These are phyloP conservation scores for Coemansia sp. DNA, from an alignment of 192 early-diverging fungal genomes.

Conservation along the genomic window DNA sequence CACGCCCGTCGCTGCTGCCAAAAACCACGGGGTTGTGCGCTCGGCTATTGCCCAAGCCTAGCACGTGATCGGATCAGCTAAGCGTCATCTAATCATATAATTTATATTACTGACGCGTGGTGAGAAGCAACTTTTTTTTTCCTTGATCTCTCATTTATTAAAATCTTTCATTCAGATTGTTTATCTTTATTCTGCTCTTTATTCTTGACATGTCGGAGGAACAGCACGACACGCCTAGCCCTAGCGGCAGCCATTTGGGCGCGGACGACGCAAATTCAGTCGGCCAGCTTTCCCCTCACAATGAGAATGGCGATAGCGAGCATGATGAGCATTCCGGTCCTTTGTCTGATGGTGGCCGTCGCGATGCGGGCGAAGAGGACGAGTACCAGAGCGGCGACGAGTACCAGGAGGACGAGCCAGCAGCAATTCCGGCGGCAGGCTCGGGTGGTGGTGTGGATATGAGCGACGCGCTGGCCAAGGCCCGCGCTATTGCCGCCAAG, in stretches of 20 bases:
- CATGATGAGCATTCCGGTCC: no score
- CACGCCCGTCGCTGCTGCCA: not conserved
- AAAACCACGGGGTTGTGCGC: no score
- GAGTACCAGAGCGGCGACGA: not conserved
- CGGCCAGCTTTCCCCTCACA: no score
- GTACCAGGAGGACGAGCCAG: not conserved
- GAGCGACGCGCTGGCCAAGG: conserved; percentile 65
- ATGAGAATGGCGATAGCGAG: no score
- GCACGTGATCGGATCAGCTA: no score
- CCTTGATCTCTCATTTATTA: no score
- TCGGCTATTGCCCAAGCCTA: no score
- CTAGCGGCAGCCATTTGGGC: no score
- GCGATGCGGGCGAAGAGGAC: not conserved
- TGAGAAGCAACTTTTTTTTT: not conserved
- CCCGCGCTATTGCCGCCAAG: conserved; percentile 73
- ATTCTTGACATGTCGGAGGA: no score
- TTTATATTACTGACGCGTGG: not conserved
- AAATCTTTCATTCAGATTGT: no score
- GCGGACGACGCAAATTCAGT: no score
- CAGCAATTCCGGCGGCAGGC: not conserved
- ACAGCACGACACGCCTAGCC: not conserved
- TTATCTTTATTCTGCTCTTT: not conserved
- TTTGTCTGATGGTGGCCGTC: no score
- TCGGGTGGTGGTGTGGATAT: conserved; percentile 47
- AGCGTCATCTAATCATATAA: not conserved